Evolutionary conservation across 768 basidiomycete genomes (phyloP).

Genomic region (Leucosporidium scottii): DNA sequence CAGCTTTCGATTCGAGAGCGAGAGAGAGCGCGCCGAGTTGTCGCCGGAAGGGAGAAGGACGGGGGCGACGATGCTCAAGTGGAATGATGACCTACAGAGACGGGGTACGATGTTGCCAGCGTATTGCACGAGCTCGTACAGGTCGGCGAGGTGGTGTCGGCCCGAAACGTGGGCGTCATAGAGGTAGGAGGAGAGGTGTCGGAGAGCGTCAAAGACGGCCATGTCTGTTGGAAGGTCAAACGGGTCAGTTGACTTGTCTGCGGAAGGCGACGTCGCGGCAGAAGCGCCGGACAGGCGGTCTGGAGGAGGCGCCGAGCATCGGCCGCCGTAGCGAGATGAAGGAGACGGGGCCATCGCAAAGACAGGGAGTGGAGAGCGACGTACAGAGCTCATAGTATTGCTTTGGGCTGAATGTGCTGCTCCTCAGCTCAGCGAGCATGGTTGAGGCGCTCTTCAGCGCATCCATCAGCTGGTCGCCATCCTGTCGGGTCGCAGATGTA

Average conservation of each 20-base stretch:
- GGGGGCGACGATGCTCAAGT: too few species aligned
- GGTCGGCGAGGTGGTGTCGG: constrained; percentile 91
- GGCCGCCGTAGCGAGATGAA: not conserved
- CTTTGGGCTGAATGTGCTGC: constrained; percentile 86
- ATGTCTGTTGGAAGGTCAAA: constrained; percentile 57
- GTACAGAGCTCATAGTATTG: constrained; percentile 97
- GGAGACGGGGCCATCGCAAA: too few species aligned
- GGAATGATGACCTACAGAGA: constrained; percentile 38
- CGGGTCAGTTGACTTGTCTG: not conserved
- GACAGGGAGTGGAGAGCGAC: constrained; percentile 32
- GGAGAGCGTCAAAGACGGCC: constrained; percentile 94
- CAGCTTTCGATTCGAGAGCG: not conserved
- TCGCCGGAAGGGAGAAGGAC: not conserved
- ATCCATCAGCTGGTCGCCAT: constrained; percentile 96
- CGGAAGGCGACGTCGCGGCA: too few species aligned
- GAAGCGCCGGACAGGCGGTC: not conserved
- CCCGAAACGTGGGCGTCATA: constrained; percentile 89
- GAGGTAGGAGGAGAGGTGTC: constrained; percentile 91
- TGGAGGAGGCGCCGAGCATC: not conserved
- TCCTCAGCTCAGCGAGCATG: constrained; percentile 93
- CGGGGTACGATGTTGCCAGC: constrained; percentile 92
- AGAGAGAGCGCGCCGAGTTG: too few species aligned
- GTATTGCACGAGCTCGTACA: constrained; percentile 99
- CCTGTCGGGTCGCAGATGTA: constrained; percentile 47
- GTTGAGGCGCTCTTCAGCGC: constrained; percentile 92